Conservation (phyloP, 2,329 filamentous ascomycete genomes). For the Apiospora hydei region DNA sequence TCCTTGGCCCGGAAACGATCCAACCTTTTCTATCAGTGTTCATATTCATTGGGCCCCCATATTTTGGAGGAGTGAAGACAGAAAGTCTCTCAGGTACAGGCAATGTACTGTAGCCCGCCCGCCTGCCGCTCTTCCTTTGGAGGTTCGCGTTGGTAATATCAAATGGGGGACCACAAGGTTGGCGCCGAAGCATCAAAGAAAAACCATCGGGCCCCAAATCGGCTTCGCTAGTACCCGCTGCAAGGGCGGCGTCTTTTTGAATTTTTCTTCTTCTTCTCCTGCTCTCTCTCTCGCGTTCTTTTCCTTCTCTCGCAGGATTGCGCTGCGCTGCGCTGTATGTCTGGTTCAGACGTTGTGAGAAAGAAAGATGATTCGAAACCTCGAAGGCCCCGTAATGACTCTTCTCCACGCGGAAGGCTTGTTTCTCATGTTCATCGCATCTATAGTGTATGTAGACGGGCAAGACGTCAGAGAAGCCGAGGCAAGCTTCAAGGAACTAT, state of each 20-base stretch:
- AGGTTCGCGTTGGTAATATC: neutral
- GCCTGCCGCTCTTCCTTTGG: neutral
- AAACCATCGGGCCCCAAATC: slow-evolving; percentile 20
- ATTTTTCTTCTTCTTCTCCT: neutral
- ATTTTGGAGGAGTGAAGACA: neutral
- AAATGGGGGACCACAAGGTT: slow-evolving; percentile 13
- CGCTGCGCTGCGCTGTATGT: neutral
- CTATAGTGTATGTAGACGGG: neutral
- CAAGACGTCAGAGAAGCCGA: slow-evolving; percentile 9
- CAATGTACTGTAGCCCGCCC: neutral
- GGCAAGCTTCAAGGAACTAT: neutral
- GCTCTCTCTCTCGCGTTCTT: slow-evolving; percentile 10
- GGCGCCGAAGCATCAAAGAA: slow-evolving; percentile 16
- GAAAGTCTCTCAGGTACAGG: neutral
- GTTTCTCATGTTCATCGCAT: slow-evolving; percentile 17
- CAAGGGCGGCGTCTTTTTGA: slow-evolving; percentile 19
- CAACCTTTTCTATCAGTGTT: neutral
- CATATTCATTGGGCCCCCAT: neutral
- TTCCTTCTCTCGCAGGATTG: neutral
- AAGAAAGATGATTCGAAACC: slow-evolving; percentile 17
- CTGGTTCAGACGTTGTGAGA: neutral
- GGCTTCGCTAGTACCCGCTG: slow-evolving; percentile 20
- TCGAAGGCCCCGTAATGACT: neutral
- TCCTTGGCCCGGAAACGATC: neutral
- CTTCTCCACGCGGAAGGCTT: neutral